Evolutionary conservation across 306 rosid genomes (phyloP).

Genomic region (Fragaria vesca): DNA sequence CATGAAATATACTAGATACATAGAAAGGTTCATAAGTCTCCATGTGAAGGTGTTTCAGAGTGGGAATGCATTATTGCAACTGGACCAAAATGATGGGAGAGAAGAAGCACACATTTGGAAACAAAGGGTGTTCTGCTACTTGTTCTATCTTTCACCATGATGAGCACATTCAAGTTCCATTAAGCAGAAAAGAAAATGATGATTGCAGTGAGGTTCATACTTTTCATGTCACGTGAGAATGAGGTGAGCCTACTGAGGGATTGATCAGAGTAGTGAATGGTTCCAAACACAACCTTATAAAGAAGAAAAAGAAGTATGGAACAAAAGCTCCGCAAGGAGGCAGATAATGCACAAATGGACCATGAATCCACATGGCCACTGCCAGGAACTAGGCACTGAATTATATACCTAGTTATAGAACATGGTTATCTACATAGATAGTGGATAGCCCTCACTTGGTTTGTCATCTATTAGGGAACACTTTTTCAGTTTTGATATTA

Average conservation of each 20-base stretch:
- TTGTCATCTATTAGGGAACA: not conserved
- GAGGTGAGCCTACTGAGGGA: not conserved
- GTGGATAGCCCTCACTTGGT: constrained; percentile 3
- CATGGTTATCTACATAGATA: not conserved
- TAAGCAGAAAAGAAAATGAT: not conserved
- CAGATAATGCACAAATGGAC: not conserved
- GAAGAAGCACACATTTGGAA: not conserved
- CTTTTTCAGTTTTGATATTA: not conserved
- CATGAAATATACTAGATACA: not conserved
- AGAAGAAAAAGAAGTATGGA: not conserved
- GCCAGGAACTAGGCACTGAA: not conserved
- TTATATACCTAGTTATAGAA: not conserved
- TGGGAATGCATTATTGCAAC: constrained; percentile 7
- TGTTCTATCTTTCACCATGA: not conserved
- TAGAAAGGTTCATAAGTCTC: not conserved
- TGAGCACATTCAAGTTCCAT: not conserved
- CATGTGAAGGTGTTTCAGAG: not conserved
- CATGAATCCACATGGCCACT: constrained; percentile 10
- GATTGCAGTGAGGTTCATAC: not conserved
- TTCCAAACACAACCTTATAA: not conserved
- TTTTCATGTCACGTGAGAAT: not conserved
- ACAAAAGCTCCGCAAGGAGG: not conserved
- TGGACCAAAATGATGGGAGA: constrained; percentile 2
- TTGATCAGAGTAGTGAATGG: not conserved
- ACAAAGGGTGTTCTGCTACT: not conserved